Conservation (phyloP, 202 grass and related monocot species). For the Cymbopogon flexuosus region DNA sequence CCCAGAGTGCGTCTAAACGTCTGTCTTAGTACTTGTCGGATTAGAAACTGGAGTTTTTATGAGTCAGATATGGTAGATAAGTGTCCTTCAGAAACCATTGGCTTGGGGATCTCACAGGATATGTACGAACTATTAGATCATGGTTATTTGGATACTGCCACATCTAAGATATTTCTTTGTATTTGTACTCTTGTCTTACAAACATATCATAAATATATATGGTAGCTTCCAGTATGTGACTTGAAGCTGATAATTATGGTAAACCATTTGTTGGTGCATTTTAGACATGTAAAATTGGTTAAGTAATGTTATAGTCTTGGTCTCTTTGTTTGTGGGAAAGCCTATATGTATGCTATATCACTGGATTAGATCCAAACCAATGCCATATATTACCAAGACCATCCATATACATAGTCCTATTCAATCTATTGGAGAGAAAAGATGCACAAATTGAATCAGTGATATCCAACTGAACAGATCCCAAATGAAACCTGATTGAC, state of each 20-base stretch:
- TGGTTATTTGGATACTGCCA: neutral
- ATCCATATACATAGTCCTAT: neutral
- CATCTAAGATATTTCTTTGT: neutral
- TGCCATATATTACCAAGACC: neutral
- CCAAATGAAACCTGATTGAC: neutral
- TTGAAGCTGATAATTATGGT: neutral
- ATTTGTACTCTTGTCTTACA: neutral
- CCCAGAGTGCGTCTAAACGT: neutral
- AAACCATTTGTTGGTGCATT: neutral
- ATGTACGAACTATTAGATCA: neutral
- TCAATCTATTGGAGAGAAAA: neutral
- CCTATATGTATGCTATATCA: neutral
- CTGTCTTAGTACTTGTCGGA: neutral
- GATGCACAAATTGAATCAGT: neutral
- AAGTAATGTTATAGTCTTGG: neutral
- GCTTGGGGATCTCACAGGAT: too few species aligned
- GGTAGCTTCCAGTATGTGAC: neutral
- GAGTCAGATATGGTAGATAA: neutral
- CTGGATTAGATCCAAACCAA: neutral
- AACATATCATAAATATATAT: neutral
- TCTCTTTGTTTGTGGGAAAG: neutral
- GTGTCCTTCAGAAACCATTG: neutral
- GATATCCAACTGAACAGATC: neutral
- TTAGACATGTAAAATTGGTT: neutral
- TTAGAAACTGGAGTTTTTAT: neutral